Evolutionary conservation across 371 early-diverging fungal species (phyloP).

Genomic region (Mucor mucedo): DNA sequence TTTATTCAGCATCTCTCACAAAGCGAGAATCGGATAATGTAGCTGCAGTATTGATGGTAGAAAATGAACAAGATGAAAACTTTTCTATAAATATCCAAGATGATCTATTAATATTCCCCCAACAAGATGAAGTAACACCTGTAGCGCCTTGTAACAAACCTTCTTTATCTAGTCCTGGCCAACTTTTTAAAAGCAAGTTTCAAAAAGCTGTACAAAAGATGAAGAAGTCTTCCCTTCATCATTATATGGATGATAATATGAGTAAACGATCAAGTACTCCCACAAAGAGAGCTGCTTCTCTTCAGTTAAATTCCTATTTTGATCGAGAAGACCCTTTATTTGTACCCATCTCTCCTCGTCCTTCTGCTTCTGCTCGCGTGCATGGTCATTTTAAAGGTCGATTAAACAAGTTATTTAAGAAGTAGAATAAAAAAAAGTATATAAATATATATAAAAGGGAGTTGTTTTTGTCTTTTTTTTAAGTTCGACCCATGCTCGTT

Average conservation of each 20-base stretch:
- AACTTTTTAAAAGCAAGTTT: slow-evolving; percentile 17
- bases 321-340: background rate
- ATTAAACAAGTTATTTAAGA: slow-evolving; percentile 21
- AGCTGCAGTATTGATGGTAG: slow-evolving; percentile 2
- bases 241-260: background rate
- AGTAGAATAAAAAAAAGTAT: background rate
- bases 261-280: background rate
- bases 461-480: background rate
- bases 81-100: slow-evolving; percentile 1
- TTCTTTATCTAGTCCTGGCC: slow-evolving; percentile 8
- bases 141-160: background rate
- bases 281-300: background rate
- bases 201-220: slow-evolving; percentile 21
- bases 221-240: slow-evolving; percentile 5
- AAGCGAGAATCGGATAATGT: background rate
- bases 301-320: background rate
- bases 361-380: slow-evolving; percentile 17
- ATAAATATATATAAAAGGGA: background rate
- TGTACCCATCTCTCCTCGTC: slow-evolving; percentile 4
- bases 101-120: slow-evolving; percentile 4
- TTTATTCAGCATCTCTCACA: no score
- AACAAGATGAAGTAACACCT: background rate
- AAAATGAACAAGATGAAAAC: background rate
- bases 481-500: slow-evolving; percentile 1
- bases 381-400: slow-evolving; percentile 22